phyloP scores from a whole-genome alignment of 2,329 filamentous ascomycete genomes.

The Verticillium dahliae region DNA sequence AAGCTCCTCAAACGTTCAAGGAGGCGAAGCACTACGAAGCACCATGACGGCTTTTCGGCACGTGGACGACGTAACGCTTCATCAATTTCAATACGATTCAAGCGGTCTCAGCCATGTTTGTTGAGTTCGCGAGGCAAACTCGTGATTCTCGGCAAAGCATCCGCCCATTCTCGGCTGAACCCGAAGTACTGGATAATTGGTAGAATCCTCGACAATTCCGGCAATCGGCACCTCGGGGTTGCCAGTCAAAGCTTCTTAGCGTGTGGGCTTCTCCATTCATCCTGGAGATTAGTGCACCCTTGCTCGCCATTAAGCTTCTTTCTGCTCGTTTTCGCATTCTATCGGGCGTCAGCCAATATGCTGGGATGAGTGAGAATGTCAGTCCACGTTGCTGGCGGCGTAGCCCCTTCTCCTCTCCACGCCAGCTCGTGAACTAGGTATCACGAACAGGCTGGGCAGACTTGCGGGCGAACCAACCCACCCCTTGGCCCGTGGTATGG shows the following conservation, averaged over 20 bases:
- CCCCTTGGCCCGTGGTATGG: no score
- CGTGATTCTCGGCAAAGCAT: background rate
- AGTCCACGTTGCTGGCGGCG: background rate
- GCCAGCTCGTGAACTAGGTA: background rate
- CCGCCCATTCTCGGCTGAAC: background rate
- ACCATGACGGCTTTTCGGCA: background rate
- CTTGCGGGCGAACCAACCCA: background rate
- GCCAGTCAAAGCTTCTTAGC: background rate
- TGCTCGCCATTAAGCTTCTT: background rate
- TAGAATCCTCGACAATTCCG: background rate
- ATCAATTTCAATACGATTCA: background rate
- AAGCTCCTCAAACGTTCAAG: background rate
- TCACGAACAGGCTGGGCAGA: background rate
- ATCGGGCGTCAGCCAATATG: background rate
- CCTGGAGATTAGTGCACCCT: background rate
- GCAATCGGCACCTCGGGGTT: background rate
- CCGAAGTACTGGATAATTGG: background rate
- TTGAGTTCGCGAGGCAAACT: background rate
- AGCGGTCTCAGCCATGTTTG: background rate
- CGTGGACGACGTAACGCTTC: background rate
- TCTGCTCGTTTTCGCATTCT: background rate
- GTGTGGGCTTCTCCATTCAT: background rate
- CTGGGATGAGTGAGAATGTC: background rate
- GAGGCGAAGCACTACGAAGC: background rate
- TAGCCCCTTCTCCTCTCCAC: background rate